Percentiles rank a stretch among this genome's conserved stretches.
Evolutionary conservation across 1,139 yeast species (phyloP).

Genomic region (Meyerozyma sp.): DNA sequence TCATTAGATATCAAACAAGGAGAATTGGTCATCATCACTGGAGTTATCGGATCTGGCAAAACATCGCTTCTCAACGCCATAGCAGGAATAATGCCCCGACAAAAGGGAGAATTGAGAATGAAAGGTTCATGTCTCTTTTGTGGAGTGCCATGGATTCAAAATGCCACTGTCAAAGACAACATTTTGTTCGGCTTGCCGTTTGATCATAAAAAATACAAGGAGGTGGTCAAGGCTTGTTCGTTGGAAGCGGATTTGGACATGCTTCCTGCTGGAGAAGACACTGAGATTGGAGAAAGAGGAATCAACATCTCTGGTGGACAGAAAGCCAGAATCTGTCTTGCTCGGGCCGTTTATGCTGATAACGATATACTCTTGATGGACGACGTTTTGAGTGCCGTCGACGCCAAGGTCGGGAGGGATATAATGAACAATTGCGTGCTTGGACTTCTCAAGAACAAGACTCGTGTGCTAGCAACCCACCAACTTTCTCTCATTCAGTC

Average conservation of each 20-base stretch:
- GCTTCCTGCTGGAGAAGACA: slow-evolving; percentile 32
- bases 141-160: slow-evolving; percentile 39
- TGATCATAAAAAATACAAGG: slow-evolving; percentile 23
- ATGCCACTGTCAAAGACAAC: slow-evolving; percentile 39
- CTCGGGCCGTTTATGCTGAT: slow-evolving; percentile 36
- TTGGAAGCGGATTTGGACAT: slow-evolving; percentile 31
- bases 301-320: slow-evolving; percentile 40
- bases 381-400: slow-evolving; percentile 41
- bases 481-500: slow-evolving; percentile 28
- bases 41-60: slow-evolving; percentile 38
- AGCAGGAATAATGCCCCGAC: slow-evolving; percentile 32
- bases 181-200: slow-evolving; percentile 32
- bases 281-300: slow-evolving; percentile 42
- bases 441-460: slow-evolving; percentile 23
- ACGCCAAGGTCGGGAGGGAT: slow-evolving; percentile 35
- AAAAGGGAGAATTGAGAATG: slow-evolving; percentile 20
- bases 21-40: slow-evolving; percentile 36
- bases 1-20: slow-evolving; percentile 22
- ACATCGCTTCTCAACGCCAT: slow-evolving; percentile 33
- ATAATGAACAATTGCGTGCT: slow-evolving; percentile 26
- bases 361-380: slow-evolving; percentile 30
- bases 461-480: slow-evolving; percentile 35
- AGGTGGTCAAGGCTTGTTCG: slow-evolving; percentile 33
- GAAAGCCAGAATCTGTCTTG: slow-evolving; percentile 38
- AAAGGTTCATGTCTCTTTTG: slow-evolving; percentile 28